Base-by-base conservation (phyloP, 345 rosid species). In the Reutealis trisperma region DNA sequence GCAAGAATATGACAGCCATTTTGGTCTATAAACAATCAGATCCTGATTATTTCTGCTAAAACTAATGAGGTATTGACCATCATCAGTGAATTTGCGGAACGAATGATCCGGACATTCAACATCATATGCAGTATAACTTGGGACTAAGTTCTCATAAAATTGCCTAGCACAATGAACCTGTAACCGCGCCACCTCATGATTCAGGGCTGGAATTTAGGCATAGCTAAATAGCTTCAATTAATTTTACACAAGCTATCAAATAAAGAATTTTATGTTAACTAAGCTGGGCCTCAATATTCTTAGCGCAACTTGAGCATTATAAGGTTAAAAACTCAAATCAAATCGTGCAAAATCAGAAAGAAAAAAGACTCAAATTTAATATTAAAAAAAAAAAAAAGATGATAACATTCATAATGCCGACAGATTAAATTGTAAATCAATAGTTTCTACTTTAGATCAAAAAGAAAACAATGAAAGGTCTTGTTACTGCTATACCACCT, bases 81-180 rank as follows among this genome's bases (percentile, higher is more conserved):
- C 99, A 81, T 92, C 96, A 4, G 97, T 93, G 90, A 96, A 90
- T 83, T 96, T 96, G n/a, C 94, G 92, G 81, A 93, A 93, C 30
- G 88, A 88, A 83, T 90, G 90, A 77, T 96, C 98, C 1, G 97
- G 99, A 77, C 92, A 92, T 63, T 92, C 94, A 32, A 96, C 86
- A 55, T 96, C 99, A 79, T 92, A 92, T 72, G 91, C 78, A 18
- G 98, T 93, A 73, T 44, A 86, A 86, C 91, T 89, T 13, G 99
- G 99, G 57, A 96, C 95, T 73, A 96, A 73, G 85, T 96, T 92
- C 86, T 93, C 99, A 74, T 93, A 93, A 87, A 96, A 96, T 63
- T 75, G 90, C 85, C 99, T 79, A 6, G 91, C 92, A 75, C 81
- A 87, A 78, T 93, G 90, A 59, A 91, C 98, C 99, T 94, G 92